A percentile compares a stretch with the other conserved stretches of the same genome.
Evolutionary conservation across 352 stramenopile genomes (phyloP).

Genomic region (Globisporangium abappressorium): DNA sequence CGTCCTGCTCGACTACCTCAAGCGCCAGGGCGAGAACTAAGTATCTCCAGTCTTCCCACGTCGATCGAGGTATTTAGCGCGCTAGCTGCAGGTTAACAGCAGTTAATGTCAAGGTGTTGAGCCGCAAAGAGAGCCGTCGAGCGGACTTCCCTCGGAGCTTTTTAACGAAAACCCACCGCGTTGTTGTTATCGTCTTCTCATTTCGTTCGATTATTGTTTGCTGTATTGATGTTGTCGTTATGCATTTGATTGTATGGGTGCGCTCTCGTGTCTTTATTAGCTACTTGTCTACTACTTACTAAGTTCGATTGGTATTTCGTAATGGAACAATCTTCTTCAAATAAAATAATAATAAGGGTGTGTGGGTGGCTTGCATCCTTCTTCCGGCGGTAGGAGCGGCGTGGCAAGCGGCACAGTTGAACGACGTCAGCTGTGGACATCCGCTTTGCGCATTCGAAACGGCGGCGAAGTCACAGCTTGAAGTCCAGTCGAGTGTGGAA

Average conservation of each 20-base stretch:
- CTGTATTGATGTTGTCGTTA: neutral
- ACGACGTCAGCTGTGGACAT: neutral
- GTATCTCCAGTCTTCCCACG: conserved; percentile 12
- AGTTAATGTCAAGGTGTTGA: conserved; percentile 9
- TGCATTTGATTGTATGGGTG: conserved; percentile 4
- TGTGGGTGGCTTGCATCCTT: neutral
- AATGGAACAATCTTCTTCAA: conserved; percentile 17
- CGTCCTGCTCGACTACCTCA: conserved; percentile 98
- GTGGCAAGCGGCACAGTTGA: neutral
- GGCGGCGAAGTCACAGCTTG: neutral
- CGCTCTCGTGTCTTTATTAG: conserved; percentile 2
- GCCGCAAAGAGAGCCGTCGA: conserved; percentile 11
- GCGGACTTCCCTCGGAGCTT: conserved; percentile 44
- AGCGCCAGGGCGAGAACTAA: conserved; percentile 93
- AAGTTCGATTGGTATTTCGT: conserved; percentile 12
- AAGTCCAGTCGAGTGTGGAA: neutral
- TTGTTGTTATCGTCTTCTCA: conserved; percentile 4
- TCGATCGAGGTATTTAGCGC: conserved; percentile 23
- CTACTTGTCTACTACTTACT: conserved; percentile 5
- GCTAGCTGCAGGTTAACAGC: conserved; percentile 13
- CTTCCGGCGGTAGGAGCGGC: neutral
- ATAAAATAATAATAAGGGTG: conserved; percentile 7
- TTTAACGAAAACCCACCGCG: conserved; percentile 21
- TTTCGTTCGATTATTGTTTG: neutral
- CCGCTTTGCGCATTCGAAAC: no score